A percentile compares a stretch with the other conserved stretches of the same genome.
phyloP scores from a whole-genome alignment of 495 filamentous ascomycete genomes.

The Cairneyella variabilis region DNA sequence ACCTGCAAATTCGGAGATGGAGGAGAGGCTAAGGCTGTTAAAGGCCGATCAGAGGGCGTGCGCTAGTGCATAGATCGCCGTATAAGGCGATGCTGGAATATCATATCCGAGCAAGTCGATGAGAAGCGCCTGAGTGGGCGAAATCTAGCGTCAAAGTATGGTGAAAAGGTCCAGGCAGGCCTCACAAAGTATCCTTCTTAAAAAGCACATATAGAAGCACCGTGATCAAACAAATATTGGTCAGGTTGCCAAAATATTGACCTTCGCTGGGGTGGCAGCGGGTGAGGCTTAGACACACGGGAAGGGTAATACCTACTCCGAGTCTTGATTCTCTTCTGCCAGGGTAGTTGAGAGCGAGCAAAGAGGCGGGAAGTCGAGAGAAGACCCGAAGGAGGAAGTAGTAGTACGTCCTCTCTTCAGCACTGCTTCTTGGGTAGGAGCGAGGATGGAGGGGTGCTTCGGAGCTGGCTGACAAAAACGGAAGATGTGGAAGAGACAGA shows the following conservation, averaged over 20 bases:
- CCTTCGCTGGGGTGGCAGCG: background rate
- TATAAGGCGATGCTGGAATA: constrained; percentile 15
- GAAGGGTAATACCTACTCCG: background rate
- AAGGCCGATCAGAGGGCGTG: constrained; percentile 9
- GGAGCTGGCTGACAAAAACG: too few species aligned
- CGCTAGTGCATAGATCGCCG: constrained; percentile 11
- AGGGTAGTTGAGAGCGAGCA: too few species aligned
- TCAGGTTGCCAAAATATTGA: background rate
- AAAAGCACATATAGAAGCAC: background rate
- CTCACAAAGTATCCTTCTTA: background rate
- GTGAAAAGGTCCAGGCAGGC: too few species aligned
- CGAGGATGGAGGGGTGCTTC: too few species aligned
- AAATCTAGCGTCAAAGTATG: background rate
- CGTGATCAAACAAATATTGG: background rate
- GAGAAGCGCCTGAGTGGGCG: background rate
- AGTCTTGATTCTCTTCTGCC: too few species aligned
- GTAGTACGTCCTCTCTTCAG: too few species aligned
- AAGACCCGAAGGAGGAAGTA: too few species aligned
- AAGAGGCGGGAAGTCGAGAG: too few species aligned
- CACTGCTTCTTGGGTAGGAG: too few species aligned
- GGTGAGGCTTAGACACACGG: constrained; percentile 1
- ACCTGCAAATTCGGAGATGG: background rate
- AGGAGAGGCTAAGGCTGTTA: background rate
- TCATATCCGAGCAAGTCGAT: constrained; percentile 9
- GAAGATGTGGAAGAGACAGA: too few species aligned